phyloP scores from a whole-genome alignment of 768 basidiomycete species.

The Rhizopogon roseolus region DNA sequence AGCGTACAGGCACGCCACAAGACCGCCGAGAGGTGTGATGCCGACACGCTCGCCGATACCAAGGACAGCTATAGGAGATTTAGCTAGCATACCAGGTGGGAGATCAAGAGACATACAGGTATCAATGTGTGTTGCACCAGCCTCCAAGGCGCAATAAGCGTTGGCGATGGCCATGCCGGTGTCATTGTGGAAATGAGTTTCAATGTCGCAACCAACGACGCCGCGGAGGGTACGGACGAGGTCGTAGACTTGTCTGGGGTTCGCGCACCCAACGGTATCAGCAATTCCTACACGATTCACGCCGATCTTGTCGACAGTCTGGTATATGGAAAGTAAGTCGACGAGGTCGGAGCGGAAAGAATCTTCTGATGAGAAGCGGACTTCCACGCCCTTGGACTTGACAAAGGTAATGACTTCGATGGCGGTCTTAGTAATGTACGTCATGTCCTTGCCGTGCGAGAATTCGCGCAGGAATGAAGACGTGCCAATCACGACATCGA shows the following conservation, averaged over 20 bases:
- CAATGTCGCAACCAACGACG: conserved; percentile 96
- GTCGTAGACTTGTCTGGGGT: conserved; percentile 98
- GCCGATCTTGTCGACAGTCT: conserved; percentile 98
- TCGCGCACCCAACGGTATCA: conserved; percentile 98
- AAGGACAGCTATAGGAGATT: conserved; percentile 63
- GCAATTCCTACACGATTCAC: conserved; percentile 99
- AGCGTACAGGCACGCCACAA: conserved; percentile 94
- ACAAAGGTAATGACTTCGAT: conserved; percentile 99
- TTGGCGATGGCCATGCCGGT: conserved; percentile 99
- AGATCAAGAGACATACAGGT: conserved; percentile 59
- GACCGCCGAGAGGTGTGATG: conserved; percentile 95
- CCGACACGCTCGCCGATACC: conserved; percentile 99
- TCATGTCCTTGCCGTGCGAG: conserved; percentile 99
- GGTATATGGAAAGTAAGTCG: conserved; percentile 97
- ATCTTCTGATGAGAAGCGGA: conserved; percentile 99
- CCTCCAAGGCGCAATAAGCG: conserved; percentile 96
- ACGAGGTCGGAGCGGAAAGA: conserved; percentile 99
- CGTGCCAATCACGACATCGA: conserved; percentile 98
- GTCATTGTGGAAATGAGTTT: conserved; percentile 97
- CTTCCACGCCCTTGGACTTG: conserved; percentile 99
- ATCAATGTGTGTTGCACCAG: conserved; percentile 98
- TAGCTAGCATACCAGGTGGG: neutral
- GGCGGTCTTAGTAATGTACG: conserved; percentile 98
- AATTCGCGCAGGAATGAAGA: conserved; percentile 99
- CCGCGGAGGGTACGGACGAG: conserved; percentile 94